Conservation (phyloP, 1,139 yeast species). For the Geotrichum klebahnii region DNA sequence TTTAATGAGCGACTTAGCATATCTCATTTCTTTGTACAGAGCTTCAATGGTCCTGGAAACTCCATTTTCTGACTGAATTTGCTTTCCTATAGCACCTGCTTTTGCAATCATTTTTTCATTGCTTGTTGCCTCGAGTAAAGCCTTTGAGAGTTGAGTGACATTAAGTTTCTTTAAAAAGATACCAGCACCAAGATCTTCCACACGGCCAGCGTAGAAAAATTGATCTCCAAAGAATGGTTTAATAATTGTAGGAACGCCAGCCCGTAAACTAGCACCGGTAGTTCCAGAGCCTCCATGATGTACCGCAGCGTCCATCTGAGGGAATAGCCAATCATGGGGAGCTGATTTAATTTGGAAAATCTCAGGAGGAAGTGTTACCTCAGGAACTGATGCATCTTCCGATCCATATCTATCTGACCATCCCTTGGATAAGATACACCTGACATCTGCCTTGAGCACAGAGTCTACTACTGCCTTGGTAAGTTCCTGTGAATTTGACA, state of each 20-base stretch:
- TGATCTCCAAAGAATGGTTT: conserved; percentile 97
- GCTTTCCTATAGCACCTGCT: conserved; percentile 59
- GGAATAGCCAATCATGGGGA: conserved; percentile 94
- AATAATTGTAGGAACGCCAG: conserved; percentile 83
- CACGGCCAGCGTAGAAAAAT: conserved; percentile 79
- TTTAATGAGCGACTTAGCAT: conserved; percentile 46
- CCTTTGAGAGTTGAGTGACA: conserved; percentile 57
- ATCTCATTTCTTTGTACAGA: conserved; percentile 74
- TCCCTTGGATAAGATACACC: conserved; percentile 86
- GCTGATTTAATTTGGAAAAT: conserved; percentile 66
- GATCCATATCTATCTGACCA: conserved; percentile 74
- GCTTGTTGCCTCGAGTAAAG: conserved; percentile 62
- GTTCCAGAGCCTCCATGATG: conserved; percentile 99
- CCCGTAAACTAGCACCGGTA: conserved; percentile 83
- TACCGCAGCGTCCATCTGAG: conserved; percentile 84
- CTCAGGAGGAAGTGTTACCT: conserved; percentile 61
- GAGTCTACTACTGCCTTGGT: conserved; percentile 77
- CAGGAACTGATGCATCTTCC: conserved; percentile 43
- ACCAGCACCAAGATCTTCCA: conserved; percentile 91
- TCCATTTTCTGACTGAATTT: conserved; percentile 69
- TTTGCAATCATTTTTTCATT: conserved; percentile 62
- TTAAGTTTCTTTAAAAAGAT: conserved; percentile 64
- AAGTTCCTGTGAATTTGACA: conserved; percentile 70
- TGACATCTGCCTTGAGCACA: conserved; percentile 70
- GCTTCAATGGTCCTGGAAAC: conserved; percentile 69